Base-by-base conservation (phyloP, 2,329 filamentous ascomycete species). In the Sporothrix protearum region DNA sequence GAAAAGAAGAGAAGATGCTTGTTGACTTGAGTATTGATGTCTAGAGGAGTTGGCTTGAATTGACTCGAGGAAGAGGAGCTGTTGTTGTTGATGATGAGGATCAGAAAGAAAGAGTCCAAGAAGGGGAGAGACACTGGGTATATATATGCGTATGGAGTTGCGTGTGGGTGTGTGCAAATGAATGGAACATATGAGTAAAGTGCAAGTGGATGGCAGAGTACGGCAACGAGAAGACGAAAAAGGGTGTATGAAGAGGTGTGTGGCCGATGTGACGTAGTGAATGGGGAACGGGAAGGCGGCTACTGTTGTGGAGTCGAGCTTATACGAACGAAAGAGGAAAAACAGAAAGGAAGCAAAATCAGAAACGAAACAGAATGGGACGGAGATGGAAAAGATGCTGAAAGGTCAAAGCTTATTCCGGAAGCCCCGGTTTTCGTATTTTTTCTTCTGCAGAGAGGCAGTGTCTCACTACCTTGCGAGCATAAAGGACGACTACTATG, bases 211-310 rank as follows among this genome's bases (percentile, higher is more conserved):
- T 19, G 42, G 42, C 14, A 16, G 14, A 47, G 19, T 2, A 19
- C 42, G 14, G 14, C 10, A 47, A 45, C 42, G 12, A 16, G 42
- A 45, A 16, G 42, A 16, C 39, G 14, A 16, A 14, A 55, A 14
- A 5, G 7, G 2, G 7, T 3, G 28, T 2, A 16, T 22, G 7
- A 2, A 30, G 10, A 0, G 9, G 59, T 28, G 36, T 8, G 22
- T 25, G 22, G 36, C 4, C 59, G 22, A 64, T 28, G 59, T 64
- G 59, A 64, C 59, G 59, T 64, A 64, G 59, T 45, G n/a, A 64
- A 63, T 14, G 42, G 42, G 42, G 14, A 28, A 22, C 42, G 42
- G 42, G 14, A 33, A 22, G 59, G 59, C 59, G 59, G 59, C 3
- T 45, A 19, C 16, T 28, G 14, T 19, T 47, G 59, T 45, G 36